Base-by-base conservation (phyloP, 2,329 filamentous ascomycete species). In the Fusarium miscanthi region DNA sequence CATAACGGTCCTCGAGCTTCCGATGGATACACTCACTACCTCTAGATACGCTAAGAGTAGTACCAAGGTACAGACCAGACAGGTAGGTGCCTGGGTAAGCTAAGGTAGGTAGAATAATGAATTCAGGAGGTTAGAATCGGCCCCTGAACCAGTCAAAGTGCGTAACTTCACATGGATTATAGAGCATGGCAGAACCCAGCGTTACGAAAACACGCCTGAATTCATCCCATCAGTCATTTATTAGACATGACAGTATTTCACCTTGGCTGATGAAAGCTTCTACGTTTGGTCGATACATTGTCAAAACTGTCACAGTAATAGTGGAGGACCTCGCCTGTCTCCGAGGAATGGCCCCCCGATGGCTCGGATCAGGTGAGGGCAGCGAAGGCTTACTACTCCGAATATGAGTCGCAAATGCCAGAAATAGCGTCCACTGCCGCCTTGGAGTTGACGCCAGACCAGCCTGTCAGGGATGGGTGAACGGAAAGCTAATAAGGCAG, bases 391-490 rank as follows among this genome's bases (percentile, higher is more conserved):
- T 69, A 45, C 70, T 59, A 30, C 30, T 31, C 30, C 30, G 30
- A 12, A 51, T 42, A 61, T 70, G 75, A 75, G 53, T 59, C 65
- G 59, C 69, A 65, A 62, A 60, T 59, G 63, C 70, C 70, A 71
- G 74, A 77, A 76, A 77, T 77, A 76, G 75, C 63, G 70, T 67
- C 71, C 72, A 78, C 73, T 76, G 74, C 70, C 74, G 69, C 62
- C 70, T 72, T 64, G 69, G 66, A 63, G 63, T 69, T 57, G 51
- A 73, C 59, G 65, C 75, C 61, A 76, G 63, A 61, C 46, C 25
- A 43, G 53, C 38, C 53, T 37, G 33, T 10, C 45, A 69, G 51
- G 65, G 66, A 73, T 74, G 63, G 49, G 51, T 41, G 13, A 30
- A 42, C 13, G 38, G 63, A 41, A 53, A 52, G 54, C 53, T 57